These are phyloP conservation scores for Amborella trichopoda DNA, from an alignment of 164 flowering plant genomes.

Conservation along the genomic window DNA sequence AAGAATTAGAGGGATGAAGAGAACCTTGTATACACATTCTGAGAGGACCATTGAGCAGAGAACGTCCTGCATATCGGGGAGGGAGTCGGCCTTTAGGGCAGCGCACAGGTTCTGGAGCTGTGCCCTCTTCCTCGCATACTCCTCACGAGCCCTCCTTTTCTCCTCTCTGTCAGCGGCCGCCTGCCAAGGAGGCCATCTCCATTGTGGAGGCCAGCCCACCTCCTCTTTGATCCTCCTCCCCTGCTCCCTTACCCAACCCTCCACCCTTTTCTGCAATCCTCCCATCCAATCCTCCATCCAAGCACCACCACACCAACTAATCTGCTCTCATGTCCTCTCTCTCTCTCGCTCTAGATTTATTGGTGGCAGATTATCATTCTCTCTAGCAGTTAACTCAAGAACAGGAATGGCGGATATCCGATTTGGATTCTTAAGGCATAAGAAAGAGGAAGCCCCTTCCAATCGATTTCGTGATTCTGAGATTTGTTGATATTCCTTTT, in stretches of 20 bases:
- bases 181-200: constrained; percentile 73
- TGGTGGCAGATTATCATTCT: too few species aligned
- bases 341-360: too few species aligned
- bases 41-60: constrained; percentile 93
- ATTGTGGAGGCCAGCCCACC: constrained; percentile 58
- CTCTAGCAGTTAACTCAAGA: too few species aligned
- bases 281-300: constrained; percentile 32
- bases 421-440: too few species aligned
- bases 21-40: constrained; percentile 94
- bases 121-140: constrained; percentile 47
- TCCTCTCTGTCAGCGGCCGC: constrained; percentile 28
- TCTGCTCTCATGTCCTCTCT: too few species aligned
- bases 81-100: constrained; percentile 72
- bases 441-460: too few species aligned
- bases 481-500: too few species aligned
- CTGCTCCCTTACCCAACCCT: constrained; percentile 80
- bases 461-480: too few species aligned
- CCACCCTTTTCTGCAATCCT: constrained; percentile 48
- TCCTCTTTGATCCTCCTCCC: constrained; percentile 35
- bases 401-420: too few species aligned
- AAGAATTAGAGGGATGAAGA: neutral
- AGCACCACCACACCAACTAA: neutral
- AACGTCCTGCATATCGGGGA: constrained; percentile 80
- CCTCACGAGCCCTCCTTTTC: constrained; percentile 54
- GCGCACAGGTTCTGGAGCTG: constrained; percentile 60